Base-by-base conservation (phyloP, 495 filamentous ascomycete species). In the Astrothelium macrocarpum region DNA sequence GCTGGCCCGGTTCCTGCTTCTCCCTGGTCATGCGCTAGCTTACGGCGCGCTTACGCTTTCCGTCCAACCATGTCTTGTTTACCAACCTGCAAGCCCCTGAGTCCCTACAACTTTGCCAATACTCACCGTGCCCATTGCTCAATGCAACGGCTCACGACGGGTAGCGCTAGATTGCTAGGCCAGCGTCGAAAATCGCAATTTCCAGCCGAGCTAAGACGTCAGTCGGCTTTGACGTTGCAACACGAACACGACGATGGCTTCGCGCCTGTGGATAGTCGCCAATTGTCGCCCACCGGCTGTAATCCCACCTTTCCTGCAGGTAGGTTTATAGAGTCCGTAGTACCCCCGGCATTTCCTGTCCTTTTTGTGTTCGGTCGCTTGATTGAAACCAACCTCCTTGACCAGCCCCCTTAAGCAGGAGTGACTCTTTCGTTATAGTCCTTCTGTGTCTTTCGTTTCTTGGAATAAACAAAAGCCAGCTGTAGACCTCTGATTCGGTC, bases 21-120 rank as follows among this genome's bases (percentile, higher is more conserved):
- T 29, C 49, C 49, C 49, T 29, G 25, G 25, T 56, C 49, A 16
- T 56, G 49, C 49, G 16, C 25, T 56, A 29, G 23, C 23, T 20
- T 7, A 11, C 49, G 49, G 49, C 49, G 49, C 49, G 49, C 49
- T 56, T 56, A 56, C 49, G 49, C 49, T 56, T 56, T 56, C 49
- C 49, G 49, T 56, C 49, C 49, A 56, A 56, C 49, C 49, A 20
- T 29, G 49, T 29, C 49, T 56, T 56, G 49, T 56, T 56, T 56
- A 56, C 49, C 49, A 56, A 56, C 49, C 49, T 56, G 49, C 49
- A 56, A 56, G 49, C 49, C 49, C 49, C 49, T 56, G 49, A 56
- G 49, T 56, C 49, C 49, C 20, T 56, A 56, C 49, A 28, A 20
- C 23, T 39, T 28, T 56, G 10, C 25, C 49, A 56, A 56, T 56